phyloP scores from a whole-genome alignment of 192 early-diverging fungal species.

The Cetraspora pellucida region DNA sequence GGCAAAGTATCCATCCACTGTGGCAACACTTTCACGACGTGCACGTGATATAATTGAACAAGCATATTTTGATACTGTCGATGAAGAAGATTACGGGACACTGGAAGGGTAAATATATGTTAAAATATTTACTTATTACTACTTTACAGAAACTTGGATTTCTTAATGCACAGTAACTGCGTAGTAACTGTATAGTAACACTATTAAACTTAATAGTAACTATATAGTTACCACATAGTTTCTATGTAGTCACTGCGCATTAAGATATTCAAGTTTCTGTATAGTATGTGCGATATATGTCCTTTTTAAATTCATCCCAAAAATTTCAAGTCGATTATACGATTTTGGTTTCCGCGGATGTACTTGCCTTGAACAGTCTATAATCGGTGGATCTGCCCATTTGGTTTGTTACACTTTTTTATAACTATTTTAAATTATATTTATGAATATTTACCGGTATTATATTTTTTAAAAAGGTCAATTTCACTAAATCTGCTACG shows the following conservation, averaged over 20 bases:
- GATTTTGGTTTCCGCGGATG: constrained; percentile 94
- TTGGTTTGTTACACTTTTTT: constrained; percentile 49
- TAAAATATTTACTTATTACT: not conserved
- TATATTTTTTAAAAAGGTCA: constrained; percentile 52
- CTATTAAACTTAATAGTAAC: too few relatives aligned
- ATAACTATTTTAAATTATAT: constrained; percentile 13
- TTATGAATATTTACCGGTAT: not conserved
- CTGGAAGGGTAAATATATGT: constrained; percentile 49
- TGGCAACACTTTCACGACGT: constrained; percentile 79
- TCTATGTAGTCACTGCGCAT: too few relatives aligned
- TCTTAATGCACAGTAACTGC: too few relatives aligned
- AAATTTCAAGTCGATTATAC: constrained; percentile 63
- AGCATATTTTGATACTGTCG: constrained; percentile 68
- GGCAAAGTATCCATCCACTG: constrained; percentile 77
- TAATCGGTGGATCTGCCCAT: constrained; percentile 84
- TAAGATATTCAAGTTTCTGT: too few relatives aligned
- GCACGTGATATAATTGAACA: constrained; percentile 61
- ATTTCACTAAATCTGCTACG: constrained; percentile 82
- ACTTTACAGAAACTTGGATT: not conserved
- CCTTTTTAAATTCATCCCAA: not conserved
- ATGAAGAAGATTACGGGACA: constrained; percentile 55
- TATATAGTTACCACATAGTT: too few relatives aligned
- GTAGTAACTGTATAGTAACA: too few relatives aligned
- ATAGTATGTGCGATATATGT: too few relatives aligned
- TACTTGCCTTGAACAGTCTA: constrained; percentile 83